Percentiles rank a stretch among this genome's conserved stretches.
Conservation (phyloP, 805 yeast species). For the Starmerella geochares region DNA sequence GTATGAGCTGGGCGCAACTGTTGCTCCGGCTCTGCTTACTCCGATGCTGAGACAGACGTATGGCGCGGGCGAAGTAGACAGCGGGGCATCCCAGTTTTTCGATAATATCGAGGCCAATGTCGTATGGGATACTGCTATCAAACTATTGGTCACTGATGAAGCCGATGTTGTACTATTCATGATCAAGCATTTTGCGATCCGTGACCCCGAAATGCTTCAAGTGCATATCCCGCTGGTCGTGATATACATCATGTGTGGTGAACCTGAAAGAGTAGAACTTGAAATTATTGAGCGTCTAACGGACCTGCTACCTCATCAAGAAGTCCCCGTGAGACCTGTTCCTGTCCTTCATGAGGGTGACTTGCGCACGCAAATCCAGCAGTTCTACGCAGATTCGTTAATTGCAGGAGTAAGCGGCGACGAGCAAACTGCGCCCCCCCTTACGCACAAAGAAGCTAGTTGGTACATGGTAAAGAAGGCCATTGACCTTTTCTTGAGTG, state of each 20-base stretch:
- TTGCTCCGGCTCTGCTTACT: conserved; percentile 59
- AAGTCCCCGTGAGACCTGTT: conserved; percentile 27
- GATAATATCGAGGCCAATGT: conserved; percentile 74
- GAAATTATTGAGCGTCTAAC: conserved; percentile 38
- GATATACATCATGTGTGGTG: conserved; percentile 28
- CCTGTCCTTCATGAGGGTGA: conserved; percentile 15
- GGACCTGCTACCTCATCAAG: conserved; percentile 46
- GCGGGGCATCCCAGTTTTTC: conserved; percentile 57
- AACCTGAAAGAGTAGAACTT: conserved; percentile 3
- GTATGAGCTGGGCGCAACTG: conserved; percentile 81
- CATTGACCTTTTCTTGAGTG: conserved; percentile 8
- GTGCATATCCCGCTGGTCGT: conserved; percentile 67
- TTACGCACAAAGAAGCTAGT: conserved; percentile 9
- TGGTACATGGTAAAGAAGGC: conserved; percentile 25
- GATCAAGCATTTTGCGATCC: conserved; percentile 55
- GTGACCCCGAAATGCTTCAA: conserved; percentile 76
- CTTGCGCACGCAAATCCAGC: conserved; percentile 29
- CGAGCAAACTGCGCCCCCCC: background rate
- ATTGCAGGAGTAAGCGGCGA: conserved; percentile 6
- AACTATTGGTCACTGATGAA: conserved; percentile 33
- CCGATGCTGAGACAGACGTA: conserved; percentile 44
- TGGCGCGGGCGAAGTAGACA: conserved; percentile 4
- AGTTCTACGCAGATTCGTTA: conserved; percentile 30
- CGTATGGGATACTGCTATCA: conserved; percentile 61
- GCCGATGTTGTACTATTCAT: conserved; percentile 49